A percentile compares a stretch with the other conserved stretches of the same genome.
These are phyloP conservation scores for Ogataea saltuana DNA, from an alignment of 805 yeast genomes.

Conservation along the genomic window DNA sequence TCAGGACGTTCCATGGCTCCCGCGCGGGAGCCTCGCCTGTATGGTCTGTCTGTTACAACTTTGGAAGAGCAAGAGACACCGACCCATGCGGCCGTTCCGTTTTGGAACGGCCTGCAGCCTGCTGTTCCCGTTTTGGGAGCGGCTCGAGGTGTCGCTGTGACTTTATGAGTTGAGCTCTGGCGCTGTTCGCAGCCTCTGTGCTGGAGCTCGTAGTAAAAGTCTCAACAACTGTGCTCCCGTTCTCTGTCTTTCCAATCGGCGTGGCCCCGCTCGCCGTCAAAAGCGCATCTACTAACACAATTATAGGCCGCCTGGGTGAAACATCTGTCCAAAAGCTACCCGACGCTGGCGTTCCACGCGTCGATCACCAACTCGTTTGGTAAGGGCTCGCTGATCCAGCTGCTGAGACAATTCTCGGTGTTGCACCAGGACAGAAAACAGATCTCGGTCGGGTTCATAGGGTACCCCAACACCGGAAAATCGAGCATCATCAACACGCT, in stretches of 20 bases:
- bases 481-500: conserved; percentile 93
- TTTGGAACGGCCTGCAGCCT: conserved; percentile 40
- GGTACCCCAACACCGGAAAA: conserved; percentile 98
- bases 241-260: too few species aligned
- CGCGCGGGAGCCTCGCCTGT: conserved; percentile 32
- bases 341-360: conserved; percentile 97
- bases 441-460: conserved; percentile 95
- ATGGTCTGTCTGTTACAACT: conserved; percentile 91
- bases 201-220: conserved; percentile 83
- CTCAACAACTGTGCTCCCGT: too few species aligned
- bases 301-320: conserved; percentile 97
- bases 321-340: conserved; percentile 84
- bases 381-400: conserved; percentile 92
- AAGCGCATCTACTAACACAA: conserved; percentile 19
- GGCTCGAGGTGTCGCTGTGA: conserved; percentile 45
- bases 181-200: conserved; percentile 32
- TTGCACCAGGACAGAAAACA: conserved; percentile 92
- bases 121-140: conserved; percentile 46
- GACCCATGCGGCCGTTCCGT: conserved; percentile 50
- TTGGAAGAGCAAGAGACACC: conserved; percentile 82
- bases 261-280: too few species aligned
- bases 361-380: conserved; percentile 97
- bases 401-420: conserved; percentile 88
- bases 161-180: conserved; percentile 81
- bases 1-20: conserved; percentile 60